Evolutionary conservation across 495 filamentous ascomycete genomes (phyloP).

Genomic region (Hypoxylon perforatum): DNA sequence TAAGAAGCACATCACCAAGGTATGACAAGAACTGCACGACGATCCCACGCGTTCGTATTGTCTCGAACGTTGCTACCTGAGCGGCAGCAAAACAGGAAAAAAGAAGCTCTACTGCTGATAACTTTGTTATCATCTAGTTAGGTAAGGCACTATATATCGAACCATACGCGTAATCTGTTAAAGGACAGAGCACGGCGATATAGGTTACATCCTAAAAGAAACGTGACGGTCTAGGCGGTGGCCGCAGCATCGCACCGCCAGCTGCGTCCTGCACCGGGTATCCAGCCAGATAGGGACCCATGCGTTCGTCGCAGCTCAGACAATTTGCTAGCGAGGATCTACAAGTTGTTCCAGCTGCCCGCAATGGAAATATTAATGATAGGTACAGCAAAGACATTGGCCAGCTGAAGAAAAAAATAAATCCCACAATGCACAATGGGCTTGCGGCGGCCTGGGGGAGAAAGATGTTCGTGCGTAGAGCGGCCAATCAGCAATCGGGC

Average conservation of each 20-base stretch:
- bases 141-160: constrained; percentile 6
- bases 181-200: background rate
- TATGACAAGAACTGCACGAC: constrained; percentile 23
- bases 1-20: constrained; percentile 20
- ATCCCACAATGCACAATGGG: constrained; percentile 15
- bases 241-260: constrained; percentile 32
- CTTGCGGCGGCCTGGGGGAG: constrained; percentile 7
- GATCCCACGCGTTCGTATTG: constrained; percentile 9
- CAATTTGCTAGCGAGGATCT: constrained; percentile 15
- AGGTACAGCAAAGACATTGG: constrained; percentile 19
- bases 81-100: background rate
- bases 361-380: constrained; percentile 36
- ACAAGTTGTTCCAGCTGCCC: constrained; percentile 15
- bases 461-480: constrained; percentile 25
- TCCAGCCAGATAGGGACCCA: constrained; percentile 27
- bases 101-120: background rate
- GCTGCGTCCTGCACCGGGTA: constrained; percentile 26
- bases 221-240: constrained; percentile 35
- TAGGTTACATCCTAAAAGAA: constrained; percentile 21
- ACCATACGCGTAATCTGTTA: constrained; percentile 2
- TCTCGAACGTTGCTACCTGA: constrained; percentile 2
- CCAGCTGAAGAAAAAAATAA: constrained; percentile 35
- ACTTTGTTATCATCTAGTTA: too few relatives aligned
- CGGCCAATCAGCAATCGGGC: constrained; percentile 18
- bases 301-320: constrained; percentile 10